Evolutionary conservation across 148 eudicot species (phyloP), one percentile per base, ranked within the genome.

Genomic region (Gaultheria prostrata): DNA sequence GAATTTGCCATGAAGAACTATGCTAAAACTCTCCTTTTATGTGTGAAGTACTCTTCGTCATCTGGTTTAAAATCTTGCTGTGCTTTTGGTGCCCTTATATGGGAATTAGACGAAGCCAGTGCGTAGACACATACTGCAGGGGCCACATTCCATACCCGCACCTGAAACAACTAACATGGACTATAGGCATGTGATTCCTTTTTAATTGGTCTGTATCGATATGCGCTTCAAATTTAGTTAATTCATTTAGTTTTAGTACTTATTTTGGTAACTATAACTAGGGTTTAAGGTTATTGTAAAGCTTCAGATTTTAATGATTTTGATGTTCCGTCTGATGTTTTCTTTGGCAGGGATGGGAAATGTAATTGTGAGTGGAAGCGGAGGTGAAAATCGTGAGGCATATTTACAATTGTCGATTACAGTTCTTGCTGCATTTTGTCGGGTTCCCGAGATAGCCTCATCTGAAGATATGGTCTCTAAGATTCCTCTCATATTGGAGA

Each of bases 361-460:
- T 85, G 89, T 87, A 80, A 85, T 70, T 54, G 30, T 26, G 18
- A 71, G 84, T 56, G 88, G 78, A 46, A 86, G 79, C n/a, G 88
- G 82, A 12, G 80, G 49, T 69, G 98, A 90, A 45, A 86, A 94
- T 56, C 88, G 89, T 49, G 93, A 92, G 50, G 97, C 90, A 3
- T 96, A 94, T 83, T 76, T 94, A 84, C 92, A 88, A 65, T 79
- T 96, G 70, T 87, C 94, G 24, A 85, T 93, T 67, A 87, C 93
- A 0, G 75, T 96, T 28, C 89, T 96, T 56, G 93, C 98, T 33
- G 90, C 94, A 1, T 91, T 94, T 79, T 92, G 93, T 72, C 91
- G 94, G 57, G 93, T 93, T 49, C 91, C 94, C 13, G 90, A 89
- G 75, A 89, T 96, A 56, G 97, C 98, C 39, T 89, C 93, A 80